Evolutionary conservation across 768 basidiomycete species (phyloP).

Genomic region (Psilocybe subaeruginosa): DNA sequence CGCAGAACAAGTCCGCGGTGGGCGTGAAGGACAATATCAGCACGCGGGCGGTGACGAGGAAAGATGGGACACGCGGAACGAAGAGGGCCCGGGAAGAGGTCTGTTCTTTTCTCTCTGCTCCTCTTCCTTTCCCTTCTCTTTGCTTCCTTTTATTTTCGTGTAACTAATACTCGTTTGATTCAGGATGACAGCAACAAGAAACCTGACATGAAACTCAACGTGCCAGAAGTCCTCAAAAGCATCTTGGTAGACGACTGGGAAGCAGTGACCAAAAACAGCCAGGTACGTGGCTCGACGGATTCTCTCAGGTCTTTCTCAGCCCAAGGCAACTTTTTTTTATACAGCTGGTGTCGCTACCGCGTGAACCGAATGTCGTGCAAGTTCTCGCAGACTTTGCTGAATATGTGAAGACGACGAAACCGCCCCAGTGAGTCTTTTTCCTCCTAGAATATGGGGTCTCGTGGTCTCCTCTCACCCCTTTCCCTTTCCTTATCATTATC

Average conservation of each 20-base stretch:
- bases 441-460: not conserved
- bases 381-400: conserved; percentile 79
- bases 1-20: conserved; percentile 21
- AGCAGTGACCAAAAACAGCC: conserved; percentile 90
- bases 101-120: conserved; percentile 18
- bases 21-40: conserved; percentile 30
- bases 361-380: conserved; percentile 75
- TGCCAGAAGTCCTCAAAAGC: conserved; percentile 90
- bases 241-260: conserved; percentile 98
- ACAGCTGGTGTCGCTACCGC: conserved; percentile 87
- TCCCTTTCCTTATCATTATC: not conserved
- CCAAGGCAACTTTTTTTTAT: not conserved
- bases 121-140: not conserved
- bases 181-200: conserved; percentile 79
- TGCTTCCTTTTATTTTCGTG: not conserved
- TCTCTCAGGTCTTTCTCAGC: too few species aligned
- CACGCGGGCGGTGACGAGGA: conserved; percentile 41
- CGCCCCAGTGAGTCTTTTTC: conserved; percentile 43
- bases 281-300: conserved; percentile 48
- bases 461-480: not conserved
- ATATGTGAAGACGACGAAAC: conserved; percentile 55
- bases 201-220: conserved; percentile 87
- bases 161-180: not conserved
- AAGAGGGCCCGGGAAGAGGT: conserved; percentile 81
- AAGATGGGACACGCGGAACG: conserved; percentile 67